Conservation (phyloP, 2,329 filamentous ascomycete genomes). For the Calonectria crousiana region DNA sequence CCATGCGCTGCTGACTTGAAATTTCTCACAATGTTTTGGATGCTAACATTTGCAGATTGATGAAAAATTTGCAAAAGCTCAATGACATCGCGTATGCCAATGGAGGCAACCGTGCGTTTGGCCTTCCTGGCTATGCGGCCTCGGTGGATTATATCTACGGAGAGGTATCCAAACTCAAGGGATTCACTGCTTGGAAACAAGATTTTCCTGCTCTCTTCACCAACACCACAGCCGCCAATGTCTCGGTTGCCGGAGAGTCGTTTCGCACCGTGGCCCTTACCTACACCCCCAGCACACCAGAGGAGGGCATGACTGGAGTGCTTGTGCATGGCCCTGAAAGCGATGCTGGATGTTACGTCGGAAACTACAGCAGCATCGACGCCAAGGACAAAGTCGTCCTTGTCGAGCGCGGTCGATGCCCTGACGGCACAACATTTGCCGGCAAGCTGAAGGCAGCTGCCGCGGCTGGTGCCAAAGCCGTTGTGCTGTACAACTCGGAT, state of each 20-base stretch:
- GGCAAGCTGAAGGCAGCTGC: constrained; percentile 47
- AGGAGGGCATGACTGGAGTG: constrained; percentile 43
- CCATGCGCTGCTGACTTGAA: neutral
- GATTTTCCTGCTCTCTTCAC: constrained; percentile 46
- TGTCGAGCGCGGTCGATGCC: constrained; percentile 47
- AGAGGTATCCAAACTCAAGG: constrained; percentile 44
- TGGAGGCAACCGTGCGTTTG: constrained; percentile 48
- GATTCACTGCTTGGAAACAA: constrained; percentile 46
- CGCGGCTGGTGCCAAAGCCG: constrained; percentile 45
- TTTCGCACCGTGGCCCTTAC: constrained; percentile 45
- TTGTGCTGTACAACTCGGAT: constrained; percentile 48
- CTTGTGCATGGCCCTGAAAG: constrained; percentile 46
- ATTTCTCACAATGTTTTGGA: fast-evolving
- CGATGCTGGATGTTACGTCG: constrained; percentile 37
- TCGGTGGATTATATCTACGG: constrained; percentile 48
- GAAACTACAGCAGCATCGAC: constrained; percentile 42
- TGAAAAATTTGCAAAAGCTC: constrained; percentile 43
- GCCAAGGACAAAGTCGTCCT: constrained; percentile 48
- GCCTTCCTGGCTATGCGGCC: constrained; percentile 49
- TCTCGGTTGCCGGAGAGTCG: constrained; percentile 41
- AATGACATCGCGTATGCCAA: constrained; percentile 48
- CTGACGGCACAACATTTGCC: constrained; percentile 47
- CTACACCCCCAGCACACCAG: constrained; percentile 47
- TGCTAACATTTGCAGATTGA: constrained; percentile 31
- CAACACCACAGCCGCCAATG: constrained; percentile 36